Evolutionary conservation across 768 basidiomycete genomes (phyloP).

Genomic region (Daedaleopsis sinensis): DNA sequence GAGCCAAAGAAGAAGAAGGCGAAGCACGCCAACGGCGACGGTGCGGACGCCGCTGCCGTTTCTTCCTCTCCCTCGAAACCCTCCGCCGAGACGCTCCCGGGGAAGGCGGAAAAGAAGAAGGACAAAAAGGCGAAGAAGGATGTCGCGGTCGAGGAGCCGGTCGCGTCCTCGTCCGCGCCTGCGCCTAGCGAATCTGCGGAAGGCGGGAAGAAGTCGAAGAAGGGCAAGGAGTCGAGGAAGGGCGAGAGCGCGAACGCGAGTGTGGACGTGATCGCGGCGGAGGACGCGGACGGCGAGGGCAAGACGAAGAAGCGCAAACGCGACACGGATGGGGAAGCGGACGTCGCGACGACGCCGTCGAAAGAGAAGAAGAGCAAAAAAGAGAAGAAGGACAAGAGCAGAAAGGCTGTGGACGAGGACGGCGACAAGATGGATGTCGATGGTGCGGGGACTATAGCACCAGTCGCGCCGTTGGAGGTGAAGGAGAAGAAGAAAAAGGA

Average conservation of each 20-base stretch:
- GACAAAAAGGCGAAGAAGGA: slow-evolving; percentile 20
- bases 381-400: slow-evolving; percentile 31
- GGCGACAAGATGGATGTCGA: slow-evolving; percentile 7
- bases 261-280: neutral
- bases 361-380: slow-evolving; percentile 33
- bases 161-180: slow-evolving; percentile 3
- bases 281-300: slow-evolving; percentile 18
- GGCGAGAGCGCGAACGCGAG: neutral
- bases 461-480: neutral
- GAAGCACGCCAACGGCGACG: slow-evolving; percentile 14
- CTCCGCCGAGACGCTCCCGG: slow-evolving; percentile 8
- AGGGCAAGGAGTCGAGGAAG: slow-evolving; percentile 18
- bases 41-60: neutral
- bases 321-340: slow-evolving; percentile 18
- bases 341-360: slow-evolving; percentile 9
- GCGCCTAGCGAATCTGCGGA: neutral
- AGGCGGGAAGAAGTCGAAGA: slow-evolving; percentile 33
- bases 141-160: slow-evolving; percentile 7
- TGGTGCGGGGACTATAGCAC: neutral
- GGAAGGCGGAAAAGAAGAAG: slow-evolving; percentile 17
- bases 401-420: slow-evolving; percentile 14
- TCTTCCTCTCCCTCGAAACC: slow-evolving; percentile 8
- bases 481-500: slow-evolving; percentile 28
- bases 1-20: slow-evolving; percentile 29
- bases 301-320: slow-evolving; percentile 41